These are phyloP conservation scores for Priceomyces melissophilus DNA, from an alignment of 805 yeast species.

Conservation along the genomic window DNA sequence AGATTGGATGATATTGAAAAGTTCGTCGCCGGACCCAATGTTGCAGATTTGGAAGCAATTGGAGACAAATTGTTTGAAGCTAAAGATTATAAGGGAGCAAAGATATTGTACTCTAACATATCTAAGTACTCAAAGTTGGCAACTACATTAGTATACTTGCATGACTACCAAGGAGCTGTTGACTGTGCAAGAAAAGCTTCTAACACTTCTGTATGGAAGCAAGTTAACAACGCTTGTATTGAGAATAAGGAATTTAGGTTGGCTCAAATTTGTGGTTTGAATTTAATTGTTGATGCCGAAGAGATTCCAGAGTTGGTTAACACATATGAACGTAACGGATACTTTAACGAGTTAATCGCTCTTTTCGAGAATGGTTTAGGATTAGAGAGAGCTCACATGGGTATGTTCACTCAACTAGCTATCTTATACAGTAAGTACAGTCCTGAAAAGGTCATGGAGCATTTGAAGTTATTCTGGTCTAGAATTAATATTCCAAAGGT, in stretches of 20 bases:
- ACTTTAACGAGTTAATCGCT: slow-evolving; percentile 86
- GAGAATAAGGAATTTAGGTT: slow-evolving; percentile 91
- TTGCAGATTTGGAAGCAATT: slow-evolving; percentile 85
- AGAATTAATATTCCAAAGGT: slow-evolving; percentile 97
- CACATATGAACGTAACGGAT: slow-evolving; percentile 86
- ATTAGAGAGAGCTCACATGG: slow-evolving; percentile 98
- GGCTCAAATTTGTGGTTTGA: slow-evolving; percentile 98
- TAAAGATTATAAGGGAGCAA: slow-evolving; percentile 88
- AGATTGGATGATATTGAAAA: slow-evolving; percentile 77
- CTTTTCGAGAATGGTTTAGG: slow-evolving; percentile 94
- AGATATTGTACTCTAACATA: slow-evolving; percentile 75
- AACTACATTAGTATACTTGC: slow-evolving; percentile 88
- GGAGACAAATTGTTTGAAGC: slow-evolving; percentile 87
- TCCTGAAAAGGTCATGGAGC: slow-evolving; percentile 91
- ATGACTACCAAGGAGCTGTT: slow-evolving; percentile 94
- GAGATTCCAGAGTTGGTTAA: slow-evolving; percentile 86
- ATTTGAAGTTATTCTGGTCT: slow-evolving; percentile 96
- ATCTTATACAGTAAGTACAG: slow-evolving; percentile 84
- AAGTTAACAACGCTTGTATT: slow-evolving; percentile 94
- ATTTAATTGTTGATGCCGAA: slow-evolving; percentile 95
- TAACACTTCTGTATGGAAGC: slow-evolving; percentile 91
- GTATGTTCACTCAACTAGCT: slow-evolving; percentile 97
- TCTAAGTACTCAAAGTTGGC: slow-evolving; percentile 96
- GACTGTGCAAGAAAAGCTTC: slow-evolving; percentile 99
- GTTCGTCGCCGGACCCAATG: slow-evolving; percentile 81